Evolutionary conservation across 306 rosid species (phyloP).

Genomic region (Trifolium repens): DNA sequence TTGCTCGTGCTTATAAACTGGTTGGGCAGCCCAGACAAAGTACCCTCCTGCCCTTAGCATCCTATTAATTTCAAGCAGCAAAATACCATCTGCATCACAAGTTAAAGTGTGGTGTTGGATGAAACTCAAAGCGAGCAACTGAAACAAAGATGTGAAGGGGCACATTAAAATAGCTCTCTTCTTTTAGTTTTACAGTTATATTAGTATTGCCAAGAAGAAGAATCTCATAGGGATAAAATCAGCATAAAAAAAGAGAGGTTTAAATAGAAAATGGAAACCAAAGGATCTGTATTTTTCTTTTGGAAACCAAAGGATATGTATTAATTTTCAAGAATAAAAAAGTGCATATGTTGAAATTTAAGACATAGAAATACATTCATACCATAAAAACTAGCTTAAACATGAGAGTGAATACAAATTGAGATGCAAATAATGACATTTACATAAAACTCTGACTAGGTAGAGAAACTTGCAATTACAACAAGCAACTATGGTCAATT

Average conservation of each 20-base stretch:
- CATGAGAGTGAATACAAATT: conserved; percentile 1
- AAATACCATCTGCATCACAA: conserved; percentile 80
- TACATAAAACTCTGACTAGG: background rate
- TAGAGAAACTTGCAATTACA: conserved; percentile 13
- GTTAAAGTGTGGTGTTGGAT: conserved; percentile 33
- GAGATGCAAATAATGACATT: conserved; percentile 16
- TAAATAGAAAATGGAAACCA: conserved; percentile 11
- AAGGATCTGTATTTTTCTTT: conserved; percentile 15
- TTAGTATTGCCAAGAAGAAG: conserved; percentile 10
- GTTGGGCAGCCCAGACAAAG: conserved; percentile 99
- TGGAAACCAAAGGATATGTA: too few relatives aligned
- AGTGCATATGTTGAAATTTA: conserved; percentile 10
- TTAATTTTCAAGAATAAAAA: background rate
- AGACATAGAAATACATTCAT: conserved; percentile 22
- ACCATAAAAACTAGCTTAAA: conserved; percentile 16
- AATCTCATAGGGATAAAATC: conserved; percentile 35
- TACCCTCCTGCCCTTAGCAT: conserved; percentile 94
- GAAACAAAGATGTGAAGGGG: conserved; percentile 8
- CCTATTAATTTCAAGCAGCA: conserved; percentile 91
- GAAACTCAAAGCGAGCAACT: conserved; percentile 33
- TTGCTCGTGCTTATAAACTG: conserved; percentile 95
- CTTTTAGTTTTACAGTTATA: conserved; percentile 15
- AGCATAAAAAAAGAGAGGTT: conserved; percentile 12
- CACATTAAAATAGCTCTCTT: conserved; percentile 17
- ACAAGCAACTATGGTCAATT: conserved; percentile 1